Evolutionary conservation across 2,329 filamentous ascomycete genomes (phyloP).

Genomic region (Aspergillus niger): DNA sequence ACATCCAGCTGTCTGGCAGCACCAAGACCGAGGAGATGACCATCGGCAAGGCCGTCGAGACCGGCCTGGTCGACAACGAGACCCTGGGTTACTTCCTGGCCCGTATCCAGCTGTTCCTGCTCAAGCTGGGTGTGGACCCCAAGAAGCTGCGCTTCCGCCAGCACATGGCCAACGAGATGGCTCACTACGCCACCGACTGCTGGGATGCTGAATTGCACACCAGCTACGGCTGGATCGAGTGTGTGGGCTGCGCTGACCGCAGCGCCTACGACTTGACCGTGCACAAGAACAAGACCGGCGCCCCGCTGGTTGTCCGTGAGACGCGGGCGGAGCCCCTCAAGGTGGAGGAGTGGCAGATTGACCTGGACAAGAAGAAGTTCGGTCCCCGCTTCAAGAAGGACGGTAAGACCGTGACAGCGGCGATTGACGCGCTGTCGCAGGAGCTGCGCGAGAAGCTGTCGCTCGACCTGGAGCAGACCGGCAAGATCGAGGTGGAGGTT

Average conservation of each 20-base stretch:
- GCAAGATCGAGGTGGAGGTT: conserved; percentile 77
- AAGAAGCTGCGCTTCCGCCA: conserved; percentile 93
- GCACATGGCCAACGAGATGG: conserved; percentile 89
- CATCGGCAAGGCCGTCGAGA: conserved; percentile 82
- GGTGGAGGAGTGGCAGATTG: conserved; percentile 84
- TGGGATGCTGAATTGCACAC: conserved; percentile 96
- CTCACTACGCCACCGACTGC: conserved; percentile 95
- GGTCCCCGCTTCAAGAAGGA: conserved; percentile 96
- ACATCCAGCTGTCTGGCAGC: conserved; percentile 84
- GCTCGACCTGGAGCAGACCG: conserved; percentile 69
- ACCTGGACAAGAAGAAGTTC: conserved; percentile 93
- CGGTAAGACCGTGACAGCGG: conserved; percentile 79
- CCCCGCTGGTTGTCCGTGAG: conserved; percentile 82
- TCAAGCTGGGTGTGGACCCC: conserved; percentile 83
- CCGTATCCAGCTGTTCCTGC: conserved; percentile 86
- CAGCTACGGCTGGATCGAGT: conserved; percentile 96
- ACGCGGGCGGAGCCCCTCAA: conserved; percentile 73
- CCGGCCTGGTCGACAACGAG: conserved; percentile 89
- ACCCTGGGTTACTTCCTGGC: conserved; percentile 97
- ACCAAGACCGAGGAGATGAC: conserved; percentile 72
- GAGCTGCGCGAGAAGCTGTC: conserved; percentile 78
- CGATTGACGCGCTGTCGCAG: conserved; percentile 74
- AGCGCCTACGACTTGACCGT: conserved; percentile 93
- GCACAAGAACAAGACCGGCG: conserved; percentile 89
- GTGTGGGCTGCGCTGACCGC: conserved; percentile 93